Evolutionary conservation across 176 grass and related monocot species (phyloP), one percentile per base, ranked within the genome.

Genomic region (Saccharum spontaneum): DNA sequence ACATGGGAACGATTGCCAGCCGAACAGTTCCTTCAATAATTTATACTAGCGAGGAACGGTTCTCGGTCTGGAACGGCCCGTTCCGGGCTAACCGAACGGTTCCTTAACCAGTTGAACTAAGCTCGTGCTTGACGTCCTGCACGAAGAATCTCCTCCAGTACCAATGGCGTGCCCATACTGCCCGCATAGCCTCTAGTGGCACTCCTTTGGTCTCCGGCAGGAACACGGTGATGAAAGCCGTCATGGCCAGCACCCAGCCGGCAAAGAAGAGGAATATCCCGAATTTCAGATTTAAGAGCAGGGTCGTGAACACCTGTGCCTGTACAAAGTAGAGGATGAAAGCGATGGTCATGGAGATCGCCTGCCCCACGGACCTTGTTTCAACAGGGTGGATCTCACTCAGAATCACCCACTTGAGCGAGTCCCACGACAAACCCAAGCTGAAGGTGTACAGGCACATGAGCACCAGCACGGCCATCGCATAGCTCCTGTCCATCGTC

Each of bases 201-300:
- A 97, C 90, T 16, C 92, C 92, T 61, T 94, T 97, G 4, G 95
- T 97, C 88, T 97, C 95, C 1, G 86, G 95, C 26, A 97, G 74
- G 65, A 97, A 92, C 12, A 5, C 7, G 4, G 72, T 65, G 11
- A 93, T 8, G 57, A 93, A 93, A 0, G 18, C 45, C 12, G 85
- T 88, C 88, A 93, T 93, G 41, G 70, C 52, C 20, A 90, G 17
- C 13, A 93, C 71, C 88, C 88, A 93, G 0, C 34, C 88, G 16
- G 71, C 81, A 9, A 78, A 87, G 84, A 90, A 93, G 50, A 79
- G 78, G 52, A 90, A 90, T 8, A 83, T 74, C 3, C 44, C 88
- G 1, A 33, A 90, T 54, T 87, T 85, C 37, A 93, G 39, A 54
- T 55, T 45, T 48, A 88, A 93, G 8, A 93, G 84, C 85, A 90